Evolutionary conservation across 441 rosid genomes (phyloP), one percentile per base, ranked within the genome.

Genomic region (Gossypium davidsonii): DNA sequence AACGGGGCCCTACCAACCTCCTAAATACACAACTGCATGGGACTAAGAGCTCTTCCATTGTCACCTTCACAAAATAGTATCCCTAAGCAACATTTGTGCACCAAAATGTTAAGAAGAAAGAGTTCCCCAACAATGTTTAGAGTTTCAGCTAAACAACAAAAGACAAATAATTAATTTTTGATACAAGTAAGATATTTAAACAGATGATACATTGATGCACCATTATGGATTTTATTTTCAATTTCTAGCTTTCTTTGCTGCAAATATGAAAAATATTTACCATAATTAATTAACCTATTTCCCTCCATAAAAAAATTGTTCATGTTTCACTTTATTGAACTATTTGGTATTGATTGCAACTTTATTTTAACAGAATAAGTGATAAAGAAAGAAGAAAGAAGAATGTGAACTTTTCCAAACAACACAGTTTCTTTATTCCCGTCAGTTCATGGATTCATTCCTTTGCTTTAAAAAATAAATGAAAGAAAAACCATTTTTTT

Each of bases 131-230:
- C n/a, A 1, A 3, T 21, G 12, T 70, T 82, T 1, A 70, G 66
- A 39, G 84, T 85, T 12, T 70, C 76, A 44, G 85, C 87, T 10
- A 80, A 83, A 74, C 70, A 76, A 70, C 55, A 83, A 58, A 34
- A 58, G 62, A 11, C 6, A 31, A 31, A 31, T 31, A 31, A 31
- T 31, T 49, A 0, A 64, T 20, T 62, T 31, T 17, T 12, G 4
- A 2, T 7, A 8, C 3, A 17, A 59, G 4, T 26, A 2, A 4
- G 37, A 4, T 31, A 31, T 31, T 31, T 5, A 31, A 26, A 14
- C 20, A n/a, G 20, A 49, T 1, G 6, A 6, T 14, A 7, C 15
- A 48, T 4, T 14, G n/a, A 49, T 49, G 53, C 6, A 49, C 14
- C 53, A 12, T 49, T 49, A n/a, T 49, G 1, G 17, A 9, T 9